These are phyloP conservation scores for Aspergillus cejpii DNA, from an alignment of 2,329 filamentous ascomycete species.

Conservation along the genomic window DNA sequence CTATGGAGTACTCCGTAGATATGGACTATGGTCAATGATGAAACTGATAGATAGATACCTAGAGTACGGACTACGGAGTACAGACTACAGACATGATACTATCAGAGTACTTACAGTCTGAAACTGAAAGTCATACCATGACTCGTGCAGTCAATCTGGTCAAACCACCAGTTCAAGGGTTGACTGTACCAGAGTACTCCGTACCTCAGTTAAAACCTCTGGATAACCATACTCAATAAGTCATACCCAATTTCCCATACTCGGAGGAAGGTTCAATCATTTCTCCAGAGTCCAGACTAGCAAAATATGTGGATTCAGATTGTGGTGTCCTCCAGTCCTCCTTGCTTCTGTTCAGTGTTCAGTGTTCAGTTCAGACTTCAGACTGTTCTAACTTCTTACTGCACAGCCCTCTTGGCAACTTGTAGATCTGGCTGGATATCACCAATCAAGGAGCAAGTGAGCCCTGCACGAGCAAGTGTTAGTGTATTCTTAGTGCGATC, in stretches of 20 bases:
- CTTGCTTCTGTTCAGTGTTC: slow-evolving; percentile 14
- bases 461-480: slow-evolving; percentile 9
- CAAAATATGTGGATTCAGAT: background rate
- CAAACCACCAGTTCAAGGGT: background rate
- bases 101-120: background rate
- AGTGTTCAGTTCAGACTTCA: no score
- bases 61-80: no score
- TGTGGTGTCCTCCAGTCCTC: background rate
- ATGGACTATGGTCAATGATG: no score
- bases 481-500: slow-evolving; percentile 2
- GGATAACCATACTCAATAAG: no score
- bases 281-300: background rate
- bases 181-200: background rate
- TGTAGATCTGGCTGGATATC: slow-evolving; percentile 11
- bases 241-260: no score
- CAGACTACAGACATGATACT: background rate
- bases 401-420: slow-evolving; percentile 18
- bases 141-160: background rate
- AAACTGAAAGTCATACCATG: background rate
- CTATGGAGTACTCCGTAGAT: no score
- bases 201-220: no score
- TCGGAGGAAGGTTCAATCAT: no score
- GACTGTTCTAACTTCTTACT: no score
- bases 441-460: slow-evolving; percentile 9
- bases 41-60: no score